Evolutionary conservation across 2,329 filamentous ascomycete species (phyloP), one percentile per base, ranked within the genome.

Genomic region (Diaporthe sp.): DNA sequence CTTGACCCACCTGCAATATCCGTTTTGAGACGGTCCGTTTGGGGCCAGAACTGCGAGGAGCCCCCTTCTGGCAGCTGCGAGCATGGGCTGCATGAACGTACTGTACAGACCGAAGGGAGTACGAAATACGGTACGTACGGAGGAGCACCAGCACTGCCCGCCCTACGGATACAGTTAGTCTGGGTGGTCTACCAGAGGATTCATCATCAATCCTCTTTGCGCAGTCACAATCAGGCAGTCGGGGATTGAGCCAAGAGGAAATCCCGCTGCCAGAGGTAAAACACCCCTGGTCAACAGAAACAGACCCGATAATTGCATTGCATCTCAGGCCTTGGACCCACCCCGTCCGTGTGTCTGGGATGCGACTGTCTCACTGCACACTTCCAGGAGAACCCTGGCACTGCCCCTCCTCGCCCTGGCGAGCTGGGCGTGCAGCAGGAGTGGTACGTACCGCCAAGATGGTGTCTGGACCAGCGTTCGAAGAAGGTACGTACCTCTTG

Each of bases 361-460:
- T 72, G 61, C 47, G 22, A 68, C 63, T 66, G 65, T 75, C 42
- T 50, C 51, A 22, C 55, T 47, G 37, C 61, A n/a, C 53, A 53
- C 39, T 59, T 39, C 73, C 51, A 58, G 47, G 72, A 59, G 65
- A 44, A 56, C 72, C 72, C 72, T 71, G 72, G 69, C 69, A 71
- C 61, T 3, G 69, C 59, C 71, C 70, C 73, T 37, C 55, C 51
- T 59, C 70, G 56, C 42, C 44, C 69, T 75, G 61, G 32, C 39
- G 61, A 47, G 59, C 58, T 22, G 66, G 63, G 25, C 51, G 70
- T 35, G 68, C 58, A n/a, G 58, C 44, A 55, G 27, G 25, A 30
- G 7, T 8, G 53, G 66, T 73, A 73, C 71, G 65, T 70, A 73
- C 65, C 70, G 44, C 71, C 56, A 73, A 73, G 71, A 37, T 39